Conservation (phyloP, 1,139 yeast species). For the Sugiyamaella paludigena region DNA sequence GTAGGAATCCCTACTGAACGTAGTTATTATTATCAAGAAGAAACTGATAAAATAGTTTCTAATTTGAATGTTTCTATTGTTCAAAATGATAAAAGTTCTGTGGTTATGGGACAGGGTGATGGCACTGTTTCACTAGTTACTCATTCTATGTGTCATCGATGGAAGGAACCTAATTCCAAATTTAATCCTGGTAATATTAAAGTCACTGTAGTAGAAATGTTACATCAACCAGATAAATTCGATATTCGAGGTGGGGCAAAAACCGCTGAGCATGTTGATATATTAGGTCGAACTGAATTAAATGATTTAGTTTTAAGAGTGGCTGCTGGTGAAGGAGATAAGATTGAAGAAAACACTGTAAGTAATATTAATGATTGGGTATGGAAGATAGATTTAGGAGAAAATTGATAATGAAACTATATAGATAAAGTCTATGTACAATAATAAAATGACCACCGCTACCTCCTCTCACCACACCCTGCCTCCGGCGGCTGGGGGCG, state of each 20-base stretch:
- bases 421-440: no score
- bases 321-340: conserved; percentile 74
- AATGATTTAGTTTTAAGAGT: conserved; percentile 80
- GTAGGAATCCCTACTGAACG: conserved; percentile 95
- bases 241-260: conserved; percentile 97
- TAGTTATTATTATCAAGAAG: conserved; percentile 79
- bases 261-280: conserved; percentile 97
- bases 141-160: conserved; percentile 76
- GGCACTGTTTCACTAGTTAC: conserved; percentile 89
- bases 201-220: conserved; percentile 83
- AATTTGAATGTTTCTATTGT: conserved; percentile 67
- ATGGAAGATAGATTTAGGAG: conserved; percentile 44
- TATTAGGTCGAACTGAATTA: conserved; percentile 86
- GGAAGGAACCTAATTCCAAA: conserved; percentile 69
- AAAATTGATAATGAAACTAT: conserved; percentile 8
- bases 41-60: conserved; percentile 44
- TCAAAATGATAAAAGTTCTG: conserved; percentile 59
- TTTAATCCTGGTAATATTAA: conserved; percentile 76
- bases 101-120: conserved; percentile 86
- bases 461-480: no score
- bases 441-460: no score
- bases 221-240: conserved; percentile 88
- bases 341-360: conserved; percentile 56
- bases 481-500: conserved; percentile 8
- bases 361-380: conserved; percentile 65